Evolutionary conservation across 495 filamentous ascomycete genomes (phyloP), one percentile per base, ranked within the genome.

Genomic region (Aspergillus bertholletiae): DNA sequence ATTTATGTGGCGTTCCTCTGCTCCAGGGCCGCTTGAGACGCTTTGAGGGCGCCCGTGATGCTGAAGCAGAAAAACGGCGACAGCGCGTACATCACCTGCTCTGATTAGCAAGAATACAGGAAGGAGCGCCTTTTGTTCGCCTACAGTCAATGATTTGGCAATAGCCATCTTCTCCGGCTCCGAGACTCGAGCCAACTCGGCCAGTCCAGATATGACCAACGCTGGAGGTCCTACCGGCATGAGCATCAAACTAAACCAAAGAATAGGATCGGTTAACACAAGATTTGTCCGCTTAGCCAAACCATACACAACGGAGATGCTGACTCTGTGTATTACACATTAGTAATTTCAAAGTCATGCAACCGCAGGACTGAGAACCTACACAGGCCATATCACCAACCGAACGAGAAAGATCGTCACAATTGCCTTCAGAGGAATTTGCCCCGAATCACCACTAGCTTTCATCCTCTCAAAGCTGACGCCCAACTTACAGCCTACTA

Each of bases 231-330:
- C 88, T 2, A 78, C 76, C 0, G 89, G 87, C 83, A 91, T 90
- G 21, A 90, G 61, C 86, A 90, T 90, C 77, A 91, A 78, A 8
- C 72, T 70, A 61, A 90, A 92, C 84, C 85, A 91, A 18, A 92
- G 63, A 37, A 92, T 83, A 0, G 89, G 88, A 64, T 92, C 88
- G 5, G 72, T 53, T 7, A 74, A 67, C 2, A 92, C 66, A 7
- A 85, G 17, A 17, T 60, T 53, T 0, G 86, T 90, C 48, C 76
- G 77, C 15, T 70, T 74, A 8, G 83, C 87, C n/a, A 92, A 59
- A 0, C 71, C 53, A 58, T 83, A 92, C 17, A 91, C 78, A 7
- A 81, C 18, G 0, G 75, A 65, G 51, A 92, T 88, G 15, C 79
- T 80, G 21, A 80, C 54, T 7, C 69, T 73, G 39, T 51, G 24